Base-by-base conservation (phyloP, 202 grass and related monocot genomes). In the Schoenoplectus tabernaemontani region DNA sequence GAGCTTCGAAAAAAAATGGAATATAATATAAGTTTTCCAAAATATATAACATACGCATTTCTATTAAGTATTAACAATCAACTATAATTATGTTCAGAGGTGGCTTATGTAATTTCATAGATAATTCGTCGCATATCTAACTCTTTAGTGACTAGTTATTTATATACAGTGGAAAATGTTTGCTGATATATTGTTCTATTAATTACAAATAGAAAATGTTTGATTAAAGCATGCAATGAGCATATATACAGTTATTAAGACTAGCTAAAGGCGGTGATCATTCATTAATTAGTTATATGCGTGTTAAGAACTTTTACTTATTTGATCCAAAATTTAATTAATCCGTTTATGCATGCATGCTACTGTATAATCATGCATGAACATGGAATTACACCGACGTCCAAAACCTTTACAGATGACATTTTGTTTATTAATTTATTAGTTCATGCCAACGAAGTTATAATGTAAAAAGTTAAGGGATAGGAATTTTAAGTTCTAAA, bases 281-380 rank as follows among this genome's bases (percentile, higher is more conserved):
- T 19, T 56, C 16, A 19, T 16, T 53, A 5, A 53, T 54, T 16
- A n/a, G 5, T 17, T 9, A 30, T 13, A 30, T 32, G 58, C 51
- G 3, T 24, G 34, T 11, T 37, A 3, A 57, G 41, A 48, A 9
- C 1, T 4, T 42, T 54, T 54, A 76, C 1, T 64, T 50, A 50
- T 62, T 64, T 61, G 56, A 10, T 63, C 9, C 1, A 39, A 33
- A 79, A 61, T 41, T 24, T n/a, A 19, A 4, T 79, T 28, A 17
- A 32, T 17, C 7, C 1, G 7, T 79, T 64, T 48, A 80, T 56
- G 7, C 51, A 64, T 80, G 77, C 58, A 80, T 80, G 77, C 59
- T 80, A 64, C 58, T 80, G 77, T 22, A 65, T 48, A 17, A 78
- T 44, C 28, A 78, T 39, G 74, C 36, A 78, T 38, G 32, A 59